Evolutionary conservation across 1,284 basidiomycete species (phyloP).

Genomic region (Ganoderma lucidum): DNA sequence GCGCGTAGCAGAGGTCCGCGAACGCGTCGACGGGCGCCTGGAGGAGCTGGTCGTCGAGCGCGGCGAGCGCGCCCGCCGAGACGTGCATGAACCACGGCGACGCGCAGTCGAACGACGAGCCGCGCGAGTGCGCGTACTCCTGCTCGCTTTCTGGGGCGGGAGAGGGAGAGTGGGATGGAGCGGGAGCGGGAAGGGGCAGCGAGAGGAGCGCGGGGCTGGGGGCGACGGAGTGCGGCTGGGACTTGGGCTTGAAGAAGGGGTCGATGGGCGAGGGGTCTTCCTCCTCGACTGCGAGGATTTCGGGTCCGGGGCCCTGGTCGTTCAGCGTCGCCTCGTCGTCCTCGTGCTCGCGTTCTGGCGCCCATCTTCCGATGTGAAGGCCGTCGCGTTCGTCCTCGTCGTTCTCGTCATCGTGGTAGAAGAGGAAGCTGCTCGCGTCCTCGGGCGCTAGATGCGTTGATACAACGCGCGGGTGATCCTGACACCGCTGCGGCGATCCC

Average conservation of each 20-base stretch:
- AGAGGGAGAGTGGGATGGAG: neutral
- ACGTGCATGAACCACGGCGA: slow-evolving; percentile 31
- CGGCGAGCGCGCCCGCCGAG: slow-evolving; percentile 29
- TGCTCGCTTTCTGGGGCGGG: neutral
- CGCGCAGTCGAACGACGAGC: slow-evolving; percentile 18
- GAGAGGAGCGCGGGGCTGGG: neutral
- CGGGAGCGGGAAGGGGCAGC: neutral
- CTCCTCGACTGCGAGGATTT: neutral
- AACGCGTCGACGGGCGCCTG: slow-evolving; percentile 35
- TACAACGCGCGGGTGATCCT: neutral
- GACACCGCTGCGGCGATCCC: neutral
- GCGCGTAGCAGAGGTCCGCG: slow-evolving; percentile 36
- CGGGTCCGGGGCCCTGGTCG: slow-evolving; percentile 17
- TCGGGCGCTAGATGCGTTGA: neutral
- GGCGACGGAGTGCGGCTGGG: neutral
- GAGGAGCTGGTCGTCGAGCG: slow-evolving; percentile 35
- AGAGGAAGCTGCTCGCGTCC: slow-evolving; percentile 21
- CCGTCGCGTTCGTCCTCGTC: neutral
- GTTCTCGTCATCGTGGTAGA: slow-evolving; percentile 6
- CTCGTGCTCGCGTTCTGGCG: slow-evolving; percentile 13
- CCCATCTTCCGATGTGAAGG: neutral
- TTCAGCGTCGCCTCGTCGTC: slow-evolving; percentile 20
- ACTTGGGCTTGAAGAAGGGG: slow-evolving; percentile 13
- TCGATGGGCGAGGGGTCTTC: slow-evolving; percentile 17
- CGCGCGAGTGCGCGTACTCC: neutral